Base-by-base conservation (phyloP, 2,329 filamentous ascomycete species). In the Arthrobotrys entomopaga region DNA sequence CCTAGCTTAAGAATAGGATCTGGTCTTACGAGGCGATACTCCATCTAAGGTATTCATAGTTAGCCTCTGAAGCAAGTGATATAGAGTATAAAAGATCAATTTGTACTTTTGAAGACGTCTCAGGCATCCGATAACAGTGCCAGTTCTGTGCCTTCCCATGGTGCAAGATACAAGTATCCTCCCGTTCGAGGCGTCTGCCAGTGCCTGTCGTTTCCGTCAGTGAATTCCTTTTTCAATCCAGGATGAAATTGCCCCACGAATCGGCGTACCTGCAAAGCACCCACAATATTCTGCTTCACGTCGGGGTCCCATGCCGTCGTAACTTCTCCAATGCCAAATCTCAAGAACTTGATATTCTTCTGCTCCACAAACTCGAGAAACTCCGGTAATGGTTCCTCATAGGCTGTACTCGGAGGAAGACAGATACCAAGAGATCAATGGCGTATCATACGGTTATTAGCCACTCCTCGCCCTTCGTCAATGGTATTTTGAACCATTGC, bases 71-170 rank as follows among this genome's bases (percentile, higher is more conserved):
- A 26, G 38, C 16, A 5, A 49, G 34, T 40, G 34, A 40, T 40
- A 40, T 40, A 40, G 13, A 13, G n/a, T 19, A 46, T 46, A 7
- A 46, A 46, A 46, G 11, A 46, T 15, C 5, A 46, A 46, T 46
- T 4, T 8, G 6, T 60, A 75, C 71, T 70, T 70, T 61, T 75
- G 71, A 49, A 75, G 54, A 52, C 65, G 61, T 43, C 71, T 64
- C 26, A 75, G 34, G 50, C 71, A 75, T 38, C 65, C 64, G 20
- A 75, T 75, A 8, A 75, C 71, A 5, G 65, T 70, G 16, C 71
- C 71, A 46, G 71, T 75, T 15, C 71, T 52, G 49, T 75, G 65
- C 13, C 71, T 65, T 49, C 71, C 71, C 71, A 75, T 75, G 16
- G 64, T 65, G 34, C 65, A 75, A 22, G 65, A 63, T 22, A 75